phyloP scores from a whole-genome alignment of 352 stramenopile genomes.

The Phytophthora pisi region DNA sequence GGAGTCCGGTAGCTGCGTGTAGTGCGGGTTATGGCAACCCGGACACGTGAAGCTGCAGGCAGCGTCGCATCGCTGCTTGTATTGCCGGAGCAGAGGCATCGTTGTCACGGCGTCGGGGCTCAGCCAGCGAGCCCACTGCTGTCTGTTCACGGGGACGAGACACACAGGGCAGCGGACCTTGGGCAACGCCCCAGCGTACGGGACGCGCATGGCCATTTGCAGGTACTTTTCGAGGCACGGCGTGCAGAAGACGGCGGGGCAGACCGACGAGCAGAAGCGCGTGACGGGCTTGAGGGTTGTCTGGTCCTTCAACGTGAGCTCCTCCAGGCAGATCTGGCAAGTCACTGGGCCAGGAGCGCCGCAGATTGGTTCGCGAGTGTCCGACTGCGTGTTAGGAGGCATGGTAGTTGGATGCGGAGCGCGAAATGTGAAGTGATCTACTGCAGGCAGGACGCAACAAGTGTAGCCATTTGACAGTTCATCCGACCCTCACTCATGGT shows the following conservation, averaged over 20 bases:
- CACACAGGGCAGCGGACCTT: conserved; percentile 54
- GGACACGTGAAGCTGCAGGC: conserved; percentile 37
- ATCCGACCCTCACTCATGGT: background rate
- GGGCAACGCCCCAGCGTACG: conserved; percentile 47
- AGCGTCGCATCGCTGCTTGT: conserved; percentile 19
- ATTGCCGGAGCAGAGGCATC: conserved; percentile 10
- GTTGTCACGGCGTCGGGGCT: background rate
- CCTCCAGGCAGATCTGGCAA: conserved; percentile 55
- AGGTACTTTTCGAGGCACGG: conserved; percentile 39
- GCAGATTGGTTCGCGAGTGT: background rate
- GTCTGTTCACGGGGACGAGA: conserved; percentile 36
- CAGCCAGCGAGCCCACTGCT: conserved; percentile 24
- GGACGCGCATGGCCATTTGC: conserved; percentile 27
- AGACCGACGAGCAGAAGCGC: conserved; percentile 38
- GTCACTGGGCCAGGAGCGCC: background rate
- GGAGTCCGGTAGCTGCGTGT: conserved; percentile 30
- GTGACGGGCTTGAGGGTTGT: conserved; percentile 2
- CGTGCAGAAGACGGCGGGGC: conserved; percentile 38
- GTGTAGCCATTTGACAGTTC: background rate
- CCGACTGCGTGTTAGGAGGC: conserved; percentile 13
- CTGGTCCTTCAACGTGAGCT: conserved; percentile 13
- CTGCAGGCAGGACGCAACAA: background rate
- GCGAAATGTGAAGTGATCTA: conserved; percentile 20
- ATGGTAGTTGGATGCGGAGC: conserved; percentile 6
- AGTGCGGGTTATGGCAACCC: conserved; percentile 34